Percentiles rank a stretch among this genome's conserved stretches.
These are phyloP conservation scores for Exophiala calicioides DNA, from an alignment of 2,329 filamentous ascomycete genomes.

Conservation along the genomic window DNA sequence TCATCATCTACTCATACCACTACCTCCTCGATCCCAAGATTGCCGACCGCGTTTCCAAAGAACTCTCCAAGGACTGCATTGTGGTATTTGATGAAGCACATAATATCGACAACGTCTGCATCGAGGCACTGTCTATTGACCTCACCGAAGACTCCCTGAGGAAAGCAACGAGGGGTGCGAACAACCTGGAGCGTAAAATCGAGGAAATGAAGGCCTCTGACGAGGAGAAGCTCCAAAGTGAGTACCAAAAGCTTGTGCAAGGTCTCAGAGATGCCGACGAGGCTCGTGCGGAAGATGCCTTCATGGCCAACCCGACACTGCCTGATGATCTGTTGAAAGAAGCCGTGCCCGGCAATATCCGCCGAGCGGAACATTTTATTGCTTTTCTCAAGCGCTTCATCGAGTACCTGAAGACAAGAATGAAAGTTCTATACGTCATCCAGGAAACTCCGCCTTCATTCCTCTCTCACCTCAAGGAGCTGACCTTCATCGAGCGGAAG, in stretches of 20 bases:
- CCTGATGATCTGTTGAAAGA: slow-evolving; percentile 94
- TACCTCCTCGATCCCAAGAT: slow-evolving; percentile 98
- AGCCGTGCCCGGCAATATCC: slow-evolving; percentile 93
- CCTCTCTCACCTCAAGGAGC: slow-evolving; percentile 85
- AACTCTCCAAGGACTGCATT: slow-evolving; percentile 96
- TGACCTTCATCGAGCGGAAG: slow-evolving; percentile 97
- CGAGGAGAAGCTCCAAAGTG: slow-evolving; percentile 87
- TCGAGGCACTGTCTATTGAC: slow-evolving; percentile 94
- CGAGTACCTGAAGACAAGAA: slow-evolving; percentile 94
- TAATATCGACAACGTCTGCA: slow-evolving; percentile 99
- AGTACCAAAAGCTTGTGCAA: slow-evolving; percentile 94
- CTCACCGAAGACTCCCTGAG: slow-evolving; percentile 92
- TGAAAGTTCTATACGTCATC: slow-evolving; percentile 97
- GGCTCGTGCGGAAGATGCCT: slow-evolving; percentile 86
- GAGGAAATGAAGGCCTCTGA: slow-evolving; percentile 94
- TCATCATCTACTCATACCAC: slow-evolving; percentile 99
- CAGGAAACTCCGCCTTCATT: slow-evolving; percentile 96
- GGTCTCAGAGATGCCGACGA: slow-evolving; percentile 86
- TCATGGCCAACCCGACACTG: slow-evolving; percentile 93
- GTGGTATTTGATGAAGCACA: slow-evolving; percentile 98
- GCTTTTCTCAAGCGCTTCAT: slow-evolving; percentile 95
- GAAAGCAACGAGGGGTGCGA: slow-evolving; percentile 85
- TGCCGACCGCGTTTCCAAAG: slow-evolving; percentile 89
- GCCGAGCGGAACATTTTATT: slow-evolving; percentile 92
- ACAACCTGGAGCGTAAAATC: slow-evolving; percentile 88